A percentile compares a stretch with the other conserved stretches of the same genome.
These are phyloP conservation scores for Waltiozyma sp. DNA, from an alignment of 1,139 yeast genomes.

Conservation along the genomic window DNA sequence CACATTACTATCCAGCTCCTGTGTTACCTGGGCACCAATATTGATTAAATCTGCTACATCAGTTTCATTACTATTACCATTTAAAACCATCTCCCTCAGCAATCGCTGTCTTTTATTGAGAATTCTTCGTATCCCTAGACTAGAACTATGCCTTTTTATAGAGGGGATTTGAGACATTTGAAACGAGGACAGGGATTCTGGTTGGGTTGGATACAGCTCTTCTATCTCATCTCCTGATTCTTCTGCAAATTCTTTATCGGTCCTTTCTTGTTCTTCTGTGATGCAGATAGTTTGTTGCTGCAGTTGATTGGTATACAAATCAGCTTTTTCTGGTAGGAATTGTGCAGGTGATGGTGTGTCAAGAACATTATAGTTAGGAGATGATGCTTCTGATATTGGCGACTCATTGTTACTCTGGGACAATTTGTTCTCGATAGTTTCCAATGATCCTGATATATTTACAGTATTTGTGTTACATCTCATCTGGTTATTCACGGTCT, in stretches of 20 bases:
- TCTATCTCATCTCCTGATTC: neutral
- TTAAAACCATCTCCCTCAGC: neutral
- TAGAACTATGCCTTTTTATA: neutral
- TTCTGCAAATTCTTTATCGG: neutral
- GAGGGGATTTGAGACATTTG: constrained; percentile 12
- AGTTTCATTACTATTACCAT: neutral
- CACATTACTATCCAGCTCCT: neutral
- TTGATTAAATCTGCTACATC: neutral
- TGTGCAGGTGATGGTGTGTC: neutral
- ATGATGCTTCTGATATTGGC: neutral
- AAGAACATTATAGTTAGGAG: neutral
- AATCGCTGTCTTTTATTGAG: neutral
- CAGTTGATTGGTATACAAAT: neutral
- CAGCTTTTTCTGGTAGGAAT: neutral
- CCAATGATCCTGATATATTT: neutral
- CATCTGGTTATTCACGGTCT: neutral
- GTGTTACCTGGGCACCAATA: neutral
- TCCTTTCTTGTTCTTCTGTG: neutral
- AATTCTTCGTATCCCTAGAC: neutral
- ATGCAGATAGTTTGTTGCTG: too few relatives aligned
- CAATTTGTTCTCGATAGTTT: neutral
- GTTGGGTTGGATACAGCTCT: constrained; percentile 17
- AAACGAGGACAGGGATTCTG: constrained; percentile 10
- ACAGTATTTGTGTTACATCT: neutral
- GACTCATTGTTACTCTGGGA: too few relatives aligned